Evolutionary conservation across 176 grass and related monocot species (phyloP).

Genomic region (Avena sativa): DNA sequence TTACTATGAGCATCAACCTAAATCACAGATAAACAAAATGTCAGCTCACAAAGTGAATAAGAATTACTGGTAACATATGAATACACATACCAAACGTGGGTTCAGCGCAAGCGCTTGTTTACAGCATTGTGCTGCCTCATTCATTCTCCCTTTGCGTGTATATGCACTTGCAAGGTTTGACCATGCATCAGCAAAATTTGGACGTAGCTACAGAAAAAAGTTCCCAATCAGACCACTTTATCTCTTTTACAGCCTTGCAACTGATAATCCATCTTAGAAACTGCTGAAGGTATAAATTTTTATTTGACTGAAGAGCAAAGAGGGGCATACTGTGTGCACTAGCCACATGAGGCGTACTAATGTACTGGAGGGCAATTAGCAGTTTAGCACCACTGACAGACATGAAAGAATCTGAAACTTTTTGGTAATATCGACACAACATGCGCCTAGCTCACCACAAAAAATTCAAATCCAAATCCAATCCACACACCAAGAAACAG

Average conservation of each 20-base stretch:
- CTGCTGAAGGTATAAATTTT: neutral
- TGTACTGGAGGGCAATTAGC: neutral
- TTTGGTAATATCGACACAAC: neutral
- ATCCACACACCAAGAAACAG: neutral
- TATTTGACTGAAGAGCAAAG: neutral
- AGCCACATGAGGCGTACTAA: neutral
- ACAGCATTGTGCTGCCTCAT: slow-evolving; percentile 94
- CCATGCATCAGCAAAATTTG: slow-evolving; percentile 97
- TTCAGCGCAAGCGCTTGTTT: slow-evolving; percentile 90
- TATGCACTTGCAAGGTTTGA: slow-evolving; percentile 99
- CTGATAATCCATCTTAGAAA: slow-evolving; percentile 10
- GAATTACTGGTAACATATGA: slow-evolving; percentile 14
- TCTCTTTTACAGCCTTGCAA: neutral
- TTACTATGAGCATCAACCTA: slow-evolving; percentile 99
- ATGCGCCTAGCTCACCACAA: neutral
- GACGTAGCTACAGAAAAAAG: slow-evolving; percentile 65
- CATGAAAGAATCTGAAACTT: neutral
- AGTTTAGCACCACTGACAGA: neutral
- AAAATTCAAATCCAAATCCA: slow-evolving; percentile 2
- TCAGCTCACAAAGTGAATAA: slow-evolving; percentile 31
- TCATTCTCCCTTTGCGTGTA: slow-evolving; percentile 89
- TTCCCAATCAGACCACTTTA: neutral
- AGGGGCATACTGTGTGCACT: neutral
- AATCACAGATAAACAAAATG: slow-evolving; percentile 37
- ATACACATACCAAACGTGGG: slow-evolving; percentile 61